Evolutionary conservation across 805 yeast genomes (phyloP).

Genomic region (Candida methanosorbosa): DNA sequence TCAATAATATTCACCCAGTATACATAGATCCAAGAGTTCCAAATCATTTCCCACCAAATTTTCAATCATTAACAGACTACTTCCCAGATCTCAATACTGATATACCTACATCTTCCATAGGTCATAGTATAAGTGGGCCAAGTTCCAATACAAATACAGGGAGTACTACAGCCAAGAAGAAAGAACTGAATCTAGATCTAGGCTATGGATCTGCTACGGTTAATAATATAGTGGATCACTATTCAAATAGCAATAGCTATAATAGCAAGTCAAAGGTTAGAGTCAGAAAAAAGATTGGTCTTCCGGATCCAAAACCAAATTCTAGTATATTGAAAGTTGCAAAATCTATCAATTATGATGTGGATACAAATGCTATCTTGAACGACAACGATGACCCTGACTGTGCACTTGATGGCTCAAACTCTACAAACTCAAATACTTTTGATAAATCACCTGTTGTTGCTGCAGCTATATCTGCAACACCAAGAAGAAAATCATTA

Average conservation of each 20-base stretch:
- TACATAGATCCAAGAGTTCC: conserved; percentile 15
- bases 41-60: conserved; percentile 10
- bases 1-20: conserved; percentile 30
- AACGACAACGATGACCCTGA: not conserved
- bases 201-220: conserved; percentile 16
- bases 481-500: conserved; percentile 33
- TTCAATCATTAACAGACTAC: conserved; percentile 5
- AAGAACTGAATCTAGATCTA: conserved; percentile 8
- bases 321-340: conserved; percentile 32
- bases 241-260: conserved; percentile 6
- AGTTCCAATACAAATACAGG: not conserved
- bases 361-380: not conserved
- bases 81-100: not conserved
- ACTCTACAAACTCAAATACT: not conserved
- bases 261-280: conserved; percentile 4
- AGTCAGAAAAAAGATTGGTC: conserved; percentile 13
- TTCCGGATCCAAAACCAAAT: conserved; percentile 25
- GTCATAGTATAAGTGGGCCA: too few relatives aligned
- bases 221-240: conserved; percentile 12
- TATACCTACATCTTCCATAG: not conserved
- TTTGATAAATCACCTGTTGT: not conserved
- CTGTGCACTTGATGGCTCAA: conserved; percentile 1
- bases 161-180: not conserved
- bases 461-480: not conserved
- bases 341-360: not conserved